phyloP scores from a whole-genome alignment of 345 rosid genomes.

The Nephelium lappaceum region DNA sequence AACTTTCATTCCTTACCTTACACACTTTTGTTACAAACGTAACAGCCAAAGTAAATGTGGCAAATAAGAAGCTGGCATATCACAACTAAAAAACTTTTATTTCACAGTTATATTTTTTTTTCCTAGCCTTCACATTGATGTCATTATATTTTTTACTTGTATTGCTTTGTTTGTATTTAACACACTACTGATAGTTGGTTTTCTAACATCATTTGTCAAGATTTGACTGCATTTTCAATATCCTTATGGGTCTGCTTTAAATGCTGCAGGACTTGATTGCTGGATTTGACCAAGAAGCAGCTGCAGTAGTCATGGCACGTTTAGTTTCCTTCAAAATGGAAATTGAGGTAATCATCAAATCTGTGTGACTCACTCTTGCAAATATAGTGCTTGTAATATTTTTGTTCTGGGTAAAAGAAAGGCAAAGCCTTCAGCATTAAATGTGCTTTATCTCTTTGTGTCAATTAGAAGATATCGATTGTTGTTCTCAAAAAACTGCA shows the following conservation, averaged over 20 bases:
- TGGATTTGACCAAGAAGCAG: conserved; percentile 99
- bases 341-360: conserved; percentile 64
- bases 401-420: not conserved
- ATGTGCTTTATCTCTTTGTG: not conserved
- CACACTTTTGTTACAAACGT: not conserved
- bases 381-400: not conserved
- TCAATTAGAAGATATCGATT: not conserved
- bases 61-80: not conserved
- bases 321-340: conserved; percentile 94
- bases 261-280: conserved; percentile 77
- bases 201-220: conserved; percentile 12
- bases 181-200: conserved; percentile 1
- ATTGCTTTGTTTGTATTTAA: not conserved
- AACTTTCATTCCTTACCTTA: not conserved
- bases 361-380: conserved; percentile 4
- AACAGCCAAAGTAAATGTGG: not conserved
- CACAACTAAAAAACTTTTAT: not conserved
- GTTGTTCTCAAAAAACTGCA: not conserved
- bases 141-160: not conserved
- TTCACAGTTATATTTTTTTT: not conserved
- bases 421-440: not conserved
- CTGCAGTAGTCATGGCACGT: conserved; percentile 94
- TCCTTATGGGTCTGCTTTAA: conserved; percentile 15
- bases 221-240: conserved; percentile 4
- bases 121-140: not conserved